Percentiles rank a stretch among this genome's conserved stretches.
These are phyloP conservation scores for Ustilago hordei DNA, from an alignment of 1,284 basidiomycete species.

Conservation along the genomic window DNA sequence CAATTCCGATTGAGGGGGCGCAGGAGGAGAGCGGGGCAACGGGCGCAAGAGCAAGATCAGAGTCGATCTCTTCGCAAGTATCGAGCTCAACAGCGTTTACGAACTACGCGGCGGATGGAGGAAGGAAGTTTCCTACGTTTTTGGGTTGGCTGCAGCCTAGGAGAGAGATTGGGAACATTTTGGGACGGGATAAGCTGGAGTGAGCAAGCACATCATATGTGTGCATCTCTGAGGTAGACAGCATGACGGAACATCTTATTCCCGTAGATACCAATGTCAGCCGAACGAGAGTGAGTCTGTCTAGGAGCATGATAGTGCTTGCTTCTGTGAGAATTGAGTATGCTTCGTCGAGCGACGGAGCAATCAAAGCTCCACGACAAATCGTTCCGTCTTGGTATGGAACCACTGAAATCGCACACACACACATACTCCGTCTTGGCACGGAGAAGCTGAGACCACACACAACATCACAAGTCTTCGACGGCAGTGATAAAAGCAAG, in stretches of 20 bases:
- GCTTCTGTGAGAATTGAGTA: not conserved
- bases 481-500: not conserved
- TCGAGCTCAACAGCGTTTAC: constrained; percentile 34
- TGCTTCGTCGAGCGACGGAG: not conserved
- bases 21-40: not conserved
- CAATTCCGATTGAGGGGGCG: constrained; percentile 14
- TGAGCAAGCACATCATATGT: constrained; percentile 9
- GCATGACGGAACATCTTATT: not conserved
- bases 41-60: constrained; percentile 23
- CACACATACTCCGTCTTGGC: not conserved
- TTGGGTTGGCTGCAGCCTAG: constrained; percentile 62
- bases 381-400: too few relatives aligned
- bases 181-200: constrained; percentile 50
- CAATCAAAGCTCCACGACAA: not conserved
- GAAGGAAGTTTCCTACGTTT: constrained; percentile 61
- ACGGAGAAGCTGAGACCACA: not conserved
- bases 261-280: not conserved
- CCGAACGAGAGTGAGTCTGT: not conserved
- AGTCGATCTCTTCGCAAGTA: constrained; percentile 28
- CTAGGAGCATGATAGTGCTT: not conserved
- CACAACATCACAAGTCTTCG: not conserved
- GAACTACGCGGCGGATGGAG: constrained; percentile 6
- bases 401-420: too few relatives aligned
- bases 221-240: not conserved
- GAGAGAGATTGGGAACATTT: constrained; percentile 62